These are phyloP conservation scores for Mimosa bimucronata DNA, from an alignment of 306 rosid genomes.

Conservation along the genomic window DNA sequence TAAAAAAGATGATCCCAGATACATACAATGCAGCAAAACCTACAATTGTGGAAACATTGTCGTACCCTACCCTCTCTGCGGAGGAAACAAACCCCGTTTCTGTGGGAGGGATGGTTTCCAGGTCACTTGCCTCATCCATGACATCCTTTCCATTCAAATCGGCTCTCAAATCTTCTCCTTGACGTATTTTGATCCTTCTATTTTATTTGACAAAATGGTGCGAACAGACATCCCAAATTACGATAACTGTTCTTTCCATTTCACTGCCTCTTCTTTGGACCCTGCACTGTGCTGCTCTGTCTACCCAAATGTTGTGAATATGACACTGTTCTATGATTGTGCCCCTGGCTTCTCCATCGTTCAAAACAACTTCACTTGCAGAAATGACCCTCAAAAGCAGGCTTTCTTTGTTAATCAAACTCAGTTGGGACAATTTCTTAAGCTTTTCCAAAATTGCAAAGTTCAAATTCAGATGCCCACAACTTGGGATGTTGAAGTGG, in stretches of 20 bases:
- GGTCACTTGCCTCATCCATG: neutral
- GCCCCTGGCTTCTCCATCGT: neutral
- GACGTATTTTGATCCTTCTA: neutral
- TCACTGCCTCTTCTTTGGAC: neutral
- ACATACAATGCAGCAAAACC: too few species aligned
- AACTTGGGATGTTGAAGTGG: neutral
- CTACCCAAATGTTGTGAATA: neutral
- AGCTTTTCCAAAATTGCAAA: neutral
- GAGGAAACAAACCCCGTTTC: neutral
- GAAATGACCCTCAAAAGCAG: neutral
- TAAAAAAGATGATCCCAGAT: too few species aligned
- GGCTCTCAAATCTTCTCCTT: neutral
- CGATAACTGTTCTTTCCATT: slow-evolving; percentile 9
- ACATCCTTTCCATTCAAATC: slow-evolving; percentile 6
- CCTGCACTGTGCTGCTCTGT: neutral
- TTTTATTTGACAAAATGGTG: neutral
- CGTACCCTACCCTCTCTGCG: slow-evolving; percentile 45
- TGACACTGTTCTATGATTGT: slow-evolving; percentile 5
- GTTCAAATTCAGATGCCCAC: neutral
- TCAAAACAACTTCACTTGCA: neutral
- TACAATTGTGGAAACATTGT: neutral
- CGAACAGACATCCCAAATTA: neutral
- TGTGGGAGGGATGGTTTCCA: slow-evolving; percentile 30
- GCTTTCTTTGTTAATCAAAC: neutral
- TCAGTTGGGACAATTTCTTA: neutral